Evolutionary conservation across 345 rosid species (phyloP).

Genomic region (Lepidium aucheri): DNA sequence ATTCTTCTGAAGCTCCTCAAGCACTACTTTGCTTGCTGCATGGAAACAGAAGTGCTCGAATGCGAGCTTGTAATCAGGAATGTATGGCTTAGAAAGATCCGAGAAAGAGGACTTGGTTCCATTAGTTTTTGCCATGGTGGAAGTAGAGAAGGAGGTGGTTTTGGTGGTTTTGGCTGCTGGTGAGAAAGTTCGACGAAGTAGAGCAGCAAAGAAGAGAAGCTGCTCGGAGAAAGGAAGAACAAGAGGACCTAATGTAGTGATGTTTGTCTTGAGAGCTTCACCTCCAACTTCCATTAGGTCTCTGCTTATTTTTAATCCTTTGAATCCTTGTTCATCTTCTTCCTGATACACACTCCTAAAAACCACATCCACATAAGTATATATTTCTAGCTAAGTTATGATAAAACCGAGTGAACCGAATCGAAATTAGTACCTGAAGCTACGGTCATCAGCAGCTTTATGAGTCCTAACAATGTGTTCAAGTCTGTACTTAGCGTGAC

Average conservation of each 20-base stretch:
- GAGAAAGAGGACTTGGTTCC: constrained; percentile 16
- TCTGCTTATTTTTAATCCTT: constrained; percentile 74
- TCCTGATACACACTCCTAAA: constrained; percentile 75
- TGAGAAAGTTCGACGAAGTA: constrained; percentile 38
- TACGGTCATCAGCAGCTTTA: constrained; percentile 86
- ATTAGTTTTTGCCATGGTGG: neutral
- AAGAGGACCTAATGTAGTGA: constrained; percentile 88
- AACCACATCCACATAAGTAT: neutral
- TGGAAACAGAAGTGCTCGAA: constrained; percentile 93
- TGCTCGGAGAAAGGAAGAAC: constrained; percentile 96
- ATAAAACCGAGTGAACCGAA: neutral
- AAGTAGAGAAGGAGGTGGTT: neutral
- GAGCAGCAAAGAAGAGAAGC: constrained; percentile 64
- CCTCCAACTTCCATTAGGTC: constrained; percentile 83
- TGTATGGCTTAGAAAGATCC: constrained; percentile 57
- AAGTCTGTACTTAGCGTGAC: constrained; percentile 73
- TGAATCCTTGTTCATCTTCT: constrained; percentile 72
- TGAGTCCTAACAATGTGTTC: constrained; percentile 90
- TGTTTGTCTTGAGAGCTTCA: constrained; percentile 88
- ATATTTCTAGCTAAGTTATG: too few species aligned
- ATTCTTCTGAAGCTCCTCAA: constrained; percentile 83
- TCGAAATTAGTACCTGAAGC: constrained; percentile 57
- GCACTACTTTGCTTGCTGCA: constrained; percentile 70
- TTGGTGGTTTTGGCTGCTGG: constrained; percentile 8
- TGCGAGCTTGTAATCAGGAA: constrained; percentile 92